A percentile compares a stretch with the other conserved stretches of the same genome.
Evolutionary conservation across 306 rosid genomes (phyloP).

Genomic region (Begonia fuchsioides): DNA sequence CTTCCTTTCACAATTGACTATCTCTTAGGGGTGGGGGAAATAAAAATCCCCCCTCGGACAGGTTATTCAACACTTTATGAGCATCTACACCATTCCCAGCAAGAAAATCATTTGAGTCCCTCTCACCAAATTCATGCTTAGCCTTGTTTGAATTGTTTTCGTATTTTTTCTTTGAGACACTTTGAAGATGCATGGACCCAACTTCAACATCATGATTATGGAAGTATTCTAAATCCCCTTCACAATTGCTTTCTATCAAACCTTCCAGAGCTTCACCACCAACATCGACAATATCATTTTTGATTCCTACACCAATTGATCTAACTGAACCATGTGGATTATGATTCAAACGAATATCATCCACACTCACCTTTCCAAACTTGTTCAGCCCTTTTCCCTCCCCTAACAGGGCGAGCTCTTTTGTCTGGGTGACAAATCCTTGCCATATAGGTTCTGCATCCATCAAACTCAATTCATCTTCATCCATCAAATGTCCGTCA

Average conservation of each 20-base stretch:
- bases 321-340: conserved; percentile 83
- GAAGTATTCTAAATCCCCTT: conserved; percentile 68
- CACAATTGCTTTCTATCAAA: conserved; percentile 74
- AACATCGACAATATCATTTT: conserved; percentile 75
- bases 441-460: conserved; percentile 88
- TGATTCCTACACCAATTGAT: conserved; percentile 96
- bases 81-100: conserved; percentile 31
- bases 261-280: conserved; percentile 89
- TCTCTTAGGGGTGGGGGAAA: conserved; percentile 66
- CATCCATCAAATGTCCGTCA: conserved; percentile 86
- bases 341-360: conserved; percentile 65
- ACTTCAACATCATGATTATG: conserved; percentile 47
- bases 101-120: conserved; percentile 46
- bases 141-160: conserved; percentile 30
- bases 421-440: conserved; percentile 80
- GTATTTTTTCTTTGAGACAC: conserved; percentile 31
- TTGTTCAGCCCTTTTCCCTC: conserved; percentile 53
- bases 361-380: conserved; percentile 40
- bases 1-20: conserved; percentile 33
- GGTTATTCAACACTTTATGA: conserved; percentile 32
- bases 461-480: conserved; percentile 74
- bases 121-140: conserved; percentile 31
- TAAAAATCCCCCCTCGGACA: conserved; percentile 54
- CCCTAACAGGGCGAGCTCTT: conserved; percentile 61
- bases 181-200: conserved; percentile 24